Conservation (phyloP, 352 stramenopile species). For the Phytophthora constricta region DNA sequence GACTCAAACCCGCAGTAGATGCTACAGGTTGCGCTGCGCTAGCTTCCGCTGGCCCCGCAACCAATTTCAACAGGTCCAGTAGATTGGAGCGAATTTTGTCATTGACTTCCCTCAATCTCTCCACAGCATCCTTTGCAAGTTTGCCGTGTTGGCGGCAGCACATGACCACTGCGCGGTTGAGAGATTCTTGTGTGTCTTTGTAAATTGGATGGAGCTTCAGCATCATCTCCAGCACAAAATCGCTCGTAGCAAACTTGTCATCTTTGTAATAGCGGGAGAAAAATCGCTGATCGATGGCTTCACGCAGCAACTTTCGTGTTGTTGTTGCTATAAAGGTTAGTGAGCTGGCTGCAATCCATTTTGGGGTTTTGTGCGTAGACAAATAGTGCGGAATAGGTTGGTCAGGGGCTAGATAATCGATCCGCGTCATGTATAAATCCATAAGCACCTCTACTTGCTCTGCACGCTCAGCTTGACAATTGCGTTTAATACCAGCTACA, state of each 20-base stretch:
- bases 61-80: slow-evolving; percentile 6
- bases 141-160: slow-evolving; percentile 10
- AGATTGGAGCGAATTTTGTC: slow-evolving; percentile 13
- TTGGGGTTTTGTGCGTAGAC: slow-evolving; percentile 18
- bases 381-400: slow-evolving; percentile 19
- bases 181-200: slow-evolving; percentile 11
- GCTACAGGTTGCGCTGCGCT: not conserved
- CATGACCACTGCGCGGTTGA: slow-evolving; percentile 9
- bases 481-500: no score
- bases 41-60: slow-evolving; percentile 6
- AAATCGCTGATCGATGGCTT: slow-evolving; percentile 7
- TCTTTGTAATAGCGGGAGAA: slow-evolving; percentile 16
- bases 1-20: not conserved
- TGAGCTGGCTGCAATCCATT: slow-evolving; percentile 20
- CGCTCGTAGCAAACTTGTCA: slow-evolving; percentile 1
- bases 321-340: slow-evolving; percentile 14
- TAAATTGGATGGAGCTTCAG: slow-evolving; percentile 18
- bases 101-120: slow-evolving; percentile 7
- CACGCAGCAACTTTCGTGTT: slow-evolving; percentile 4
- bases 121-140: slow-evolving; percentile 4
- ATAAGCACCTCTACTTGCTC: no score
- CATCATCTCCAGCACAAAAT: slow-evolving; percentile 15
- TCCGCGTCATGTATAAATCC: slow-evolving; percentile 5
- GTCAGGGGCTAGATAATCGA: not conserved
- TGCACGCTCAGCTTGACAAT: no score